A percentile compares a stretch with the other conserved stretches of the same genome.
These are phyloP conservation scores for Astrothelium macrocarpum DNA, from an alignment of 495 filamentous ascomycete species.

Conservation along the genomic window DNA sequence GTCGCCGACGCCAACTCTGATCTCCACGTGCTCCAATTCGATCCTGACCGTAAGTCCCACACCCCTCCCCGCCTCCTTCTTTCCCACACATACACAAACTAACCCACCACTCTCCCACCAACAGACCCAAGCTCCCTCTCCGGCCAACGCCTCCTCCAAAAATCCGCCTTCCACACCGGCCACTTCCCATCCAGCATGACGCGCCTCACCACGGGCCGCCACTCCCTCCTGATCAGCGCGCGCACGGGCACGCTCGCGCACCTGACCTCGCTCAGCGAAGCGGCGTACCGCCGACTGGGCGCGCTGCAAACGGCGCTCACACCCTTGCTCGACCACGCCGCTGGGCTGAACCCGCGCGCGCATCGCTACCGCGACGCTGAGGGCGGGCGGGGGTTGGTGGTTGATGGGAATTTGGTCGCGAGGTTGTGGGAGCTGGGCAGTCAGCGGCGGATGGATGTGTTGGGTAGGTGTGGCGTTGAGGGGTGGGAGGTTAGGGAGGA, in stretches of 20 bases:
- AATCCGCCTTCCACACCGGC: constrained; percentile 77
- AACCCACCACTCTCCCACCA: constrained; percentile 10
- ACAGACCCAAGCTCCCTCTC: constrained; percentile 87
- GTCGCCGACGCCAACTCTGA: constrained; percentile 77
- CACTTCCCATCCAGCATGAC: constrained; percentile 64
- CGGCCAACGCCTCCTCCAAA: constrained; percentile 75
- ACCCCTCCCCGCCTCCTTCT: not conserved
- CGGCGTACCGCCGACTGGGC: constrained; percentile 70
- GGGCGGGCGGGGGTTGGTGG: constrained; percentile 42
- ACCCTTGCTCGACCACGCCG: constrained; percentile 62
- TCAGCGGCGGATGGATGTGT: constrained; percentile 59
- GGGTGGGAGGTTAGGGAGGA: constrained; percentile 50
- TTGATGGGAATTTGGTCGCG: constrained; percentile 52
- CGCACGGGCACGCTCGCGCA: constrained; percentile 66
- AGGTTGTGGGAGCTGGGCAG: constrained; percentile 63
- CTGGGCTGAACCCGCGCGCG: constrained; percentile 71
- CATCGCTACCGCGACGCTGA: constrained; percentile 48
- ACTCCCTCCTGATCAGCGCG: constrained; percentile 60
- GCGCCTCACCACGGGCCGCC: constrained; percentile 58
- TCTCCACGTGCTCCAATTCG: constrained; percentile 82
- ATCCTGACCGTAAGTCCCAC: constrained; percentile 79
- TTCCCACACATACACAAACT: not conserved
- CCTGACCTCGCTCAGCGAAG: constrained; percentile 67
- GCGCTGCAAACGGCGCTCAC: constrained; percentile 73
- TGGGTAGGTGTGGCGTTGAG: constrained; percentile 37